These are phyloP conservation scores for Magnolia sinica DNA, from an alignment of 164 flowering plant genomes.

Conservation along the genomic window DNA sequence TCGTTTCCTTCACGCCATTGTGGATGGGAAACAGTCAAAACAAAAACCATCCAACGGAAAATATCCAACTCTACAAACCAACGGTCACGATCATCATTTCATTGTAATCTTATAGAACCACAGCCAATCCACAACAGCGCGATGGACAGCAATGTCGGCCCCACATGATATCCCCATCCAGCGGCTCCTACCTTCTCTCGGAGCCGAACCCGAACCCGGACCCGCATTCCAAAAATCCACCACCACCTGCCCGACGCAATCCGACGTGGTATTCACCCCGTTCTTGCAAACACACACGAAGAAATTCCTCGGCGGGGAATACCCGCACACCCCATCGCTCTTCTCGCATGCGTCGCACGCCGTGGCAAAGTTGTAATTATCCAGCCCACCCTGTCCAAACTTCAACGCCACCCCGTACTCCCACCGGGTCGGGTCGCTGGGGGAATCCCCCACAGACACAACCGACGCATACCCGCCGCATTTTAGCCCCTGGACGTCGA, in stretches of 20 bases:
- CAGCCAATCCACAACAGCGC: not conserved
- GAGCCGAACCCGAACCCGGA: not conserved
- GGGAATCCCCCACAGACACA: slow-evolving; percentile 34
- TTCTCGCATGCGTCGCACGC: slow-evolving; percentile 32
- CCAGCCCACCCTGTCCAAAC: slow-evolving; percentile 26
- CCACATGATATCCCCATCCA: no score
- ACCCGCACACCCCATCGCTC: slow-evolving; percentile 48
- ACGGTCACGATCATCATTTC: no score
- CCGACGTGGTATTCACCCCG: slow-evolving; percentile 35
- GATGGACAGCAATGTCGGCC: not conserved
- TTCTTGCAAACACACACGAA: slow-evolving; percentile 38
- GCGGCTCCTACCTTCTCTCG: not conserved
- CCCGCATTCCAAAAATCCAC: slow-evolving; percentile 1
- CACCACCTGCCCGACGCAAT: slow-evolving; percentile 25
- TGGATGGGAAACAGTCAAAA: no score
- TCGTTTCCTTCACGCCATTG: no score
- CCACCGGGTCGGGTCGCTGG: slow-evolving; percentile 43
- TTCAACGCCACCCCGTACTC: slow-evolving; percentile 40
- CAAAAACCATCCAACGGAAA: no score
- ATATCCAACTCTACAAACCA: no score
- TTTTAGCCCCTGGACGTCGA: slow-evolving; percentile 21
- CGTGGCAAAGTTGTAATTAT: slow-evolving; percentile 18
- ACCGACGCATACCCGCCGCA: slow-evolving; percentile 38
- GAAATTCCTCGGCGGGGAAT: slow-evolving; percentile 30
- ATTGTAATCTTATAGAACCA: no score